phyloP scores from a whole-genome alignment of 164 flowering plant species.

The Tetrastigma voinierianum region DNA sequence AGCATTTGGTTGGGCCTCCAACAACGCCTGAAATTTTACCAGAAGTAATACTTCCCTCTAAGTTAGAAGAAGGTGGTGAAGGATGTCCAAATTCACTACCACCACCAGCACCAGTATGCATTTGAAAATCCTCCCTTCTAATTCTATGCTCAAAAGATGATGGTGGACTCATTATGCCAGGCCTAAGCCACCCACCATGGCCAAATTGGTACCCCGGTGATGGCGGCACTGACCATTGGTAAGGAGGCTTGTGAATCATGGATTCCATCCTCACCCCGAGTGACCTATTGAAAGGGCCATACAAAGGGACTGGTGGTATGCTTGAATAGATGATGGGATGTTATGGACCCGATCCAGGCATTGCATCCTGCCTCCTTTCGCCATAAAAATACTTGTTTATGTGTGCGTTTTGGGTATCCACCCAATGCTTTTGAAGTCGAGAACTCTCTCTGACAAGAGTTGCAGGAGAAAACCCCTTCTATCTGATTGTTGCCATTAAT shows the following conservation, averaged over 20 bases:
- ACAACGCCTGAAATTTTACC: neutral
- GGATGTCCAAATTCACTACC: neutral
- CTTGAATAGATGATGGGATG: conserved; percentile 4
- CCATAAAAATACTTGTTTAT: conserved; percentile 30
- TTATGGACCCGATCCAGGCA: neutral
- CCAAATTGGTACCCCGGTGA: neutral
- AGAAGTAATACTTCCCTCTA: too few relatives aligned
- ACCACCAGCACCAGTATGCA: neutral
- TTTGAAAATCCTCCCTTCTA: conserved; percentile 3
- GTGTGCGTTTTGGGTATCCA: conserved; percentile 49
- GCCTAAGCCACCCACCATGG: conserved; percentile 12
- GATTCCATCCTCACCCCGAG: conserved; percentile 24
- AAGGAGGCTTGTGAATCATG: conserved; percentile 21
- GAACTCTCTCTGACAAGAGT: conserved; percentile 38
- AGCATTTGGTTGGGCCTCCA: neutral
- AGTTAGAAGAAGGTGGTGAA: neutral
- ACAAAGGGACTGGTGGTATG: conserved; percentile 4
- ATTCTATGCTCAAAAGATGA: neutral
- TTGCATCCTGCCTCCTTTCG: conserved; percentile 19
- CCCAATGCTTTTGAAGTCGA: conserved; percentile 40
- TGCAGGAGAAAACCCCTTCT: conserved; percentile 36
- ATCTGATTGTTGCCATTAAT: neutral
- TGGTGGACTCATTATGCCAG: neutral
- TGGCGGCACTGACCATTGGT: conserved; percentile 3
- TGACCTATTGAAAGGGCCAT: conserved; percentile 13